A percentile compares a stretch with the other conserved stretches of the same genome.
Evolutionary conservation across 495 filamentous ascomycete genomes (phyloP).

Genomic region (Astrocystis sublimbata): DNA sequence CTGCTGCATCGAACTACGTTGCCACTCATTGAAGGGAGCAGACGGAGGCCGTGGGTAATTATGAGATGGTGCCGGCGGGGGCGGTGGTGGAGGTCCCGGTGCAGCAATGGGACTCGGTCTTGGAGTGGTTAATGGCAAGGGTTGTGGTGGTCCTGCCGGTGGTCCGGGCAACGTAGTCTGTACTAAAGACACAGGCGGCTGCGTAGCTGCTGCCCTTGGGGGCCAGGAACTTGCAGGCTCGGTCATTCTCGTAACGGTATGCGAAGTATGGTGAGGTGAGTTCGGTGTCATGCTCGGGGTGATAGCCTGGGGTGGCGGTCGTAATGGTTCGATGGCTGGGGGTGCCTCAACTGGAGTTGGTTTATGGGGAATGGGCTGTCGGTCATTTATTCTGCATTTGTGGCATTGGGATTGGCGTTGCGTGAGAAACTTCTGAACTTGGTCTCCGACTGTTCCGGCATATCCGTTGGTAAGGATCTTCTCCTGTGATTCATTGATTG

Average conservation of each 20-base stretch:
- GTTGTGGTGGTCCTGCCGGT: conserved; percentile 23
- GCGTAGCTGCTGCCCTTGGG: conserved; percentile 21
- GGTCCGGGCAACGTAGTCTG: conserved; percentile 26
- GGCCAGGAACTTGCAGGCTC: conserved; percentile 28
- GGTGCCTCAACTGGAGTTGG: conserved; percentile 35
- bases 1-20: conserved; percentile 34
- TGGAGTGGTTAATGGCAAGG: conserved; percentile 25
- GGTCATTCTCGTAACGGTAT: conserved; percentile 23
- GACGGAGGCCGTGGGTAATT: conserved; percentile 41
- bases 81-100: conserved; percentile 29
- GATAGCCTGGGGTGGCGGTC: conserved; percentile 29
- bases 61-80: conserved; percentile 34
- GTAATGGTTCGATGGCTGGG: conserved; percentile 35
- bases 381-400: conserved; percentile 52
- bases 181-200: conserved; percentile 17
- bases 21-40: conserved; percentile 37
- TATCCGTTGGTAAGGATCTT: conserved; percentile 46
- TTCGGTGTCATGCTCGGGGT: conserved; percentile 17
- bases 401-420: conserved; percentile 58
- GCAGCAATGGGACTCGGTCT: conserved; percentile 30
- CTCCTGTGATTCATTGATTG: conserved; percentile 43
- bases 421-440: conserved; percentile 49
- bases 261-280: conserved; percentile 21
- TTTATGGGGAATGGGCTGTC: conserved; percentile 36
- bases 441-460: conserved; percentile 37